These are phyloP conservation scores for Sanghuangporus baumii DNA, from an alignment of 1,284 basidiomycete species.

Conservation along the genomic window DNA sequence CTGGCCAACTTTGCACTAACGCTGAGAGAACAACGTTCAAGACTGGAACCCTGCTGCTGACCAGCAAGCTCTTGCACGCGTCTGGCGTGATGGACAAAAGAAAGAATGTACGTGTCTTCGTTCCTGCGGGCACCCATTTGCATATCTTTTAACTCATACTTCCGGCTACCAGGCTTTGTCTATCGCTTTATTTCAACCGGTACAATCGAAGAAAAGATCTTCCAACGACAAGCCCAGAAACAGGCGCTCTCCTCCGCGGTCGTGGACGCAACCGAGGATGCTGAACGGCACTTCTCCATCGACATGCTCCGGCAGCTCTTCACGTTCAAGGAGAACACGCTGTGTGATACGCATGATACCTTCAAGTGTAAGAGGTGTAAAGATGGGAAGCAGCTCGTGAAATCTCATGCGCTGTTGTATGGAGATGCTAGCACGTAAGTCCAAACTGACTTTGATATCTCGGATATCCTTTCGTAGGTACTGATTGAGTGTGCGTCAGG, in stretches of 20 bases:
- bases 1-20: not conserved
- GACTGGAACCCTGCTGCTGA: conserved; percentile 99
- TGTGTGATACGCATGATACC: conserved; percentile 94
- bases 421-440: conserved; percentile 95
- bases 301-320: conserved; percentile 91
- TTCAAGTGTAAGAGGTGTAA: conserved; percentile 97
- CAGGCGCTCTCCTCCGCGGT: conserved; percentile 96
- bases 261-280: conserved; percentile 95
- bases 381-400: conserved; percentile 79
- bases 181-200: conserved; percentile 98
- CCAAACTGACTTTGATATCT: conserved; percentile 5
- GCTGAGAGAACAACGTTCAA: conserved; percentile 27
- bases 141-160: not conserved
- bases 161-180: conserved; percentile 68
- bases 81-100: conserved; percentile 99
- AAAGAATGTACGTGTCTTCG: conserved; percentile 76
- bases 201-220: conserved; percentile 99
- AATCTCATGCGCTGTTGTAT: conserved; percentile 84
- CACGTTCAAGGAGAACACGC: conserved; percentile 82
- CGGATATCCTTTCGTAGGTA: not conserved
- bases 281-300: conserved; percentile 91
- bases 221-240: conserved; percentile 93
- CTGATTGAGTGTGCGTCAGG: conserved; percentile 34
- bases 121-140: not conserved
- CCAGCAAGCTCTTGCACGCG: conserved; percentile 96